Base-by-base conservation (phyloP, 495 filamentous ascomycete genomes). In the Durotheca rogersii region DNA sequence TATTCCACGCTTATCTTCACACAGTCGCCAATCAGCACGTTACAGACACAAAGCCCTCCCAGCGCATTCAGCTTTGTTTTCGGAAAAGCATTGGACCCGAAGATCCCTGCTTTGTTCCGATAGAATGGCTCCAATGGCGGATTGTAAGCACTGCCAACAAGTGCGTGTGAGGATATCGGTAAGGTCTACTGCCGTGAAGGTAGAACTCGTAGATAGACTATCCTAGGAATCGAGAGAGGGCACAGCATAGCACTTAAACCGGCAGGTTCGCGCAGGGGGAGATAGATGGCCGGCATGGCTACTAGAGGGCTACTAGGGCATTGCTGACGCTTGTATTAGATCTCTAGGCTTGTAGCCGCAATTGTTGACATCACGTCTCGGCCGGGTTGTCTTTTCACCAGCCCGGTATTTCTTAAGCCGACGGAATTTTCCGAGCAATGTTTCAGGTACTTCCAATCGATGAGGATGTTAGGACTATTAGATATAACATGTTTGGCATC, bases 1-100 rank as follows among this genome's bases (percentile, higher is more conserved):
- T 27, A 27, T 27, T 9, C 9, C 9, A 27, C 44, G 7, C 44
- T 34, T 14, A 29, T 15, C 44, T 27, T 9, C 23, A 9, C 23
- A 27, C 9, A 27, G 36, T 36, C n/a, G 19, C 36, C 35, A 39
- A 38, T 34, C 17, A 35, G 45, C 19, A 23, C 18, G 43, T 15
- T 20, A n/a, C 16, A 12, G 47, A 39, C 10, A 35, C 39, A 43
- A 44, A 49, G 45, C 18, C 32, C 18, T 31, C 32, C 27, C 36
- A 11, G 12, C 34, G n/a, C 7, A 12, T 41, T 34, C n/a, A 25
- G 17, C 53, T 51, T 57, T 57, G 53, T 57, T 57, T 57, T 34
- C 53, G 53, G 53, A 57, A 57, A 47, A 19, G 14, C 29, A 4
- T 31, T 46, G 23, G 29, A 41, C 31, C 15, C 25, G 19, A 7